Conservation (phyloP, 169 alveolate species). For the Eimeria tenella region DNA sequence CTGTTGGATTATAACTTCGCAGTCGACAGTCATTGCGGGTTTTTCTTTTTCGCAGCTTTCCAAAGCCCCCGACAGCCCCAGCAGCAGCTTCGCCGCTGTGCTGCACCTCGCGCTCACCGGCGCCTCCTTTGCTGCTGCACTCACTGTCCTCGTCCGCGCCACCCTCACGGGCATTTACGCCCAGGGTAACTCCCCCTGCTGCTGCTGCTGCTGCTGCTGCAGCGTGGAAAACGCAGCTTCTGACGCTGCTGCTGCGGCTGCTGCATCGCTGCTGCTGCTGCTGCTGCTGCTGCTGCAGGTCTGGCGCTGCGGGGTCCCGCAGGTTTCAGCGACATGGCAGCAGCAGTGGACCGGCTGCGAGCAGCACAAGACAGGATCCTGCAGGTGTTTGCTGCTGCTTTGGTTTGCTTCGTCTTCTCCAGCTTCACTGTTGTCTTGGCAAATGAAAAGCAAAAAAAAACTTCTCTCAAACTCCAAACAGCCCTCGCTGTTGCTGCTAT, state of each 20-base stretch:
- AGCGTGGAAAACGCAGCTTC: no score
- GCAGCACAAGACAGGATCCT: conserved; percentile 49
- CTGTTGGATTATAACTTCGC: conserved; percentile 76
- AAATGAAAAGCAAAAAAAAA: not conserved
- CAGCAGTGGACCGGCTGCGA: conserved; percentile 45
- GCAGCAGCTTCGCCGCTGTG: not conserved
- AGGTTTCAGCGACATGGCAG: conserved; percentile 55
- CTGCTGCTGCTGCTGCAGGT: conserved; percentile 47
- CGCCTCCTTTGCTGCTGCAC: conserved; percentile 25
- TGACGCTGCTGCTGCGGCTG: no score
- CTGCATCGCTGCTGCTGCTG: not conserved
- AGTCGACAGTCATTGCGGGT: conserved; percentile 79
- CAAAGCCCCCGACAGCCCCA: not conserved
- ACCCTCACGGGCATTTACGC: conserved; percentile 74
- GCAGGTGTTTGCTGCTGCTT: conserved; percentile 14
- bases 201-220: no score
- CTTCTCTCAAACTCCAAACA: conserved; percentile 24
- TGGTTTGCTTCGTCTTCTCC: conserved; percentile 56
- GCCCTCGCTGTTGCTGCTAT: conserved; percentile 29
- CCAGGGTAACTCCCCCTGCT: conserved; percentile 46
- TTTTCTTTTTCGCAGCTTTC: conserved; percentile 75
- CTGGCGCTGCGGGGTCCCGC: conserved; percentile 73
- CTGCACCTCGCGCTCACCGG: conserved; percentile 42
- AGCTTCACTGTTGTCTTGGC: conserved; percentile 35
- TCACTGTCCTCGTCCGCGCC: conserved; percentile 53